These are phyloP conservation scores for Cocos nucifera DNA, from an alignment of 176 grass and related monocot genomes.

Conservation along the genomic window DNA sequence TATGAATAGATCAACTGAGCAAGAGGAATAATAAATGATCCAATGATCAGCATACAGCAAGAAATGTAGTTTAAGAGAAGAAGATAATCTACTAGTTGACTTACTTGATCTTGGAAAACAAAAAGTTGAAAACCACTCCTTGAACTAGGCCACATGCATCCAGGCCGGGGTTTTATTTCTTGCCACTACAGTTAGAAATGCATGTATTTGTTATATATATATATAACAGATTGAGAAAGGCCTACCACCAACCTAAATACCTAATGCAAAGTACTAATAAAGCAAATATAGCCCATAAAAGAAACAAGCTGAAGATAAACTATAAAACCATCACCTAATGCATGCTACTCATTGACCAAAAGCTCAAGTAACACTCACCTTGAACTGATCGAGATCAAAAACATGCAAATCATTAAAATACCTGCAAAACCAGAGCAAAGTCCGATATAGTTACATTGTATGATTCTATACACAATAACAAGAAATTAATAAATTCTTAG, in stretches of 20 bases:
- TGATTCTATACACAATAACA: too few relatives aligned
- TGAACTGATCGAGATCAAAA: constrained; percentile 93
- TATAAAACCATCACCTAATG: background rate
- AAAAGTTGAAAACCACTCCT: constrained; percentile 97
- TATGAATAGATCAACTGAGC: too few relatives aligned
- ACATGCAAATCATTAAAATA: constrained; percentile 91
- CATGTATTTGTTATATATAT: too few relatives aligned
- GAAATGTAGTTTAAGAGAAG: constrained; percentile 2
- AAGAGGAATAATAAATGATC: too few relatives aligned
- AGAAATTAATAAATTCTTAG: too few relatives aligned
- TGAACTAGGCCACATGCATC: constrained; percentile 86
- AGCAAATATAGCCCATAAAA: background rate
- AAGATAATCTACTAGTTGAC: constrained; percentile 15
- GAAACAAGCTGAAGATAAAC: background rate
- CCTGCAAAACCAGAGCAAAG: constrained; percentile 25
- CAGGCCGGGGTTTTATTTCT: constrained; percentile 87
- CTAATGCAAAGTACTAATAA: too few relatives aligned
- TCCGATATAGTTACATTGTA: background rate
- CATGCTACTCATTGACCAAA: too few relatives aligned
- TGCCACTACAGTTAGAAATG: constrained; percentile 58
- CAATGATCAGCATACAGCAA: too few relatives aligned
- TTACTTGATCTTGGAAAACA: constrained; percentile 94
- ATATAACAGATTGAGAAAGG: too few relatives aligned
- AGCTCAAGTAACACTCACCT: constrained; percentile 33
- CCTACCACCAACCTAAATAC: too few relatives aligned